Percentiles rank a stretch among this genome's conserved stretches.
phyloP scores from a whole-genome alignment of 2,329 filamentous ascomycete species.

The Pyricularia sp. region DNA sequence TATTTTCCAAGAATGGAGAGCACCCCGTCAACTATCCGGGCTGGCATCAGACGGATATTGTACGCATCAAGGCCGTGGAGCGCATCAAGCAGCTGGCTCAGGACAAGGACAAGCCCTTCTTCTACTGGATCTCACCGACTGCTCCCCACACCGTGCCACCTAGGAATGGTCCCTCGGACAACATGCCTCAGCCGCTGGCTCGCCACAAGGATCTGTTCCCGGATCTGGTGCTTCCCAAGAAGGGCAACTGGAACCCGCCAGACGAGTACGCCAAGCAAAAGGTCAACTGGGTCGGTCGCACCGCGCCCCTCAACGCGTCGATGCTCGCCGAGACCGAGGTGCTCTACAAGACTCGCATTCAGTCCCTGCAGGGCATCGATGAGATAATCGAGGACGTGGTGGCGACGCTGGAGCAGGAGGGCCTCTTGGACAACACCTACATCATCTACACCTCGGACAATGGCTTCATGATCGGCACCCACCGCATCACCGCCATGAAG shows the following conservation, averaged over 20 bases:
- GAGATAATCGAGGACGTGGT: conserved; percentile 23
- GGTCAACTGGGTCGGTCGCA: conserved; percentile 11
- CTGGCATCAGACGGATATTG: conserved; percentile 43
- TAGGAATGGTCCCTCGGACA: not conserved
- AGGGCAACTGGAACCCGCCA: conserved; percentile 16
- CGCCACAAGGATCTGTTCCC: conserved; percentile 12
- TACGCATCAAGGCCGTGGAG: conserved; percentile 30
- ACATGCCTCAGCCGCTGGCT: not conserved
- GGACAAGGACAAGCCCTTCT: conserved; percentile 13
- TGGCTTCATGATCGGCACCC: conserved; percentile 17
- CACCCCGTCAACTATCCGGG: conserved; percentile 45
- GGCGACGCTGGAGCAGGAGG: conserved; percentile 15
- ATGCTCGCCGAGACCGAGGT: conserved; percentile 11
- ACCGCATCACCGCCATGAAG: conserved; percentile 18
- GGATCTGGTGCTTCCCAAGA: conserved; percentile 10
- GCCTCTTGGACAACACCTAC: conserved; percentile 17
- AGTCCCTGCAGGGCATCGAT: conserved; percentile 20
- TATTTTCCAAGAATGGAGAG: conserved; percentile 24
- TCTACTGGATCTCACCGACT: conserved; percentile 12
- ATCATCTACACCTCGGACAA: conserved; percentile 19
- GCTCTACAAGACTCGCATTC: conserved; percentile 12
- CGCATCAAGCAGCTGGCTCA: conserved; percentile 11
- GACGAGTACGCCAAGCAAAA: conserved; percentile 11
- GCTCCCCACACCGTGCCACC: conserved; percentile 10
- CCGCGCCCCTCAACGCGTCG: conserved; percentile 11